Evolutionary conservation across 2,329 filamentous ascomycete genomes (phyloP), one percentile per base, ranked within the genome.

Genomic region (Tolypocladium pustulatum): DNA sequence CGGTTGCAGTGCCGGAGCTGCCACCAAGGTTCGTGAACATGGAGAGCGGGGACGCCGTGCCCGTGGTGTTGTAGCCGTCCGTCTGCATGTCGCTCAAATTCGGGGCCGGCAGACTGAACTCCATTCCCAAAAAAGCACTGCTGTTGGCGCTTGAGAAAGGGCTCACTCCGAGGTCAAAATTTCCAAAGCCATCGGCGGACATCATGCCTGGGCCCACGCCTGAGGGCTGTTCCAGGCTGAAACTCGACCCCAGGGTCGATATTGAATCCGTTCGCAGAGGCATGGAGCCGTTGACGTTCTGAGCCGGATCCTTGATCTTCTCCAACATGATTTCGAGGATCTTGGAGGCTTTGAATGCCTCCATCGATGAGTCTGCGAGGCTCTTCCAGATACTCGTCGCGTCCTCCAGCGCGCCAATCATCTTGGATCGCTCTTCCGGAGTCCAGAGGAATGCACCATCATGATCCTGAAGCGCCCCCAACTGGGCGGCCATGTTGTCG

Each of bases 271-370:
- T 58, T 36, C 62, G 63, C 7, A 59, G 34, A 20, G 58, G 57
- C 15, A 64, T 30, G 22, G 61, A 57, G 13, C 59, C 58, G 2
- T 57, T 62, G n/a, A 46, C 55, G 36, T 41, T 54, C 15, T 61
- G 56, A 12, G 56, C 34, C 3, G 70, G 66, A 41, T 68, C 60
- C 60, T 68, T 86, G 57, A 97, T 79, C 71, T 94, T 94, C 37
- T 85, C 81, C 52, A 97, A 75, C 83, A 97, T 91, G 56, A 97
- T 85, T 27, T 85, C 86, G n/a, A 97, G 77, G 30, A 93, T 81
- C 49, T 84, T 85, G 46, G 85, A 85, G 1, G 91, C 93, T 74
- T 97, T 97, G 75, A 87, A 92, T 0, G 92, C 91, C 65, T 97
- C 93, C 75, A 97, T 88, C 1, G 89, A 94, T 30, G 85, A 80